Evolutionary conservation across 768 basidiomycete genomes (phyloP), one percentile per base, ranked within the genome.

Genomic region (Tulasnella sp.): DNA sequence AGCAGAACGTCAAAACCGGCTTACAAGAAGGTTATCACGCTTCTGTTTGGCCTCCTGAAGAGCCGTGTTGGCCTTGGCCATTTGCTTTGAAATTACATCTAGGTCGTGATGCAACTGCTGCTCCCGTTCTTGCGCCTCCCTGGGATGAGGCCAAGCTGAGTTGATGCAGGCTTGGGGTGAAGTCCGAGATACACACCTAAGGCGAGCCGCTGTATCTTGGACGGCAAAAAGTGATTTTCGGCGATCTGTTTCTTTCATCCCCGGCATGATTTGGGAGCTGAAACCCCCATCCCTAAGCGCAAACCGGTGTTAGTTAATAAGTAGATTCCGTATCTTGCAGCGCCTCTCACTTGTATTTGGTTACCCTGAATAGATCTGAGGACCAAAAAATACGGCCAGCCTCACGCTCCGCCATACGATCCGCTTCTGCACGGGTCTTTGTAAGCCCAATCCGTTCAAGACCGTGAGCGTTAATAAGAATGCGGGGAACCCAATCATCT

Each of bases 361-460:
- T 89, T 75, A 95, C 92, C 28, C 85, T 85, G 86, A 92, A 93
- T 16, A 85, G 84, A 83, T 95, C 93, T 1, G 87, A 87, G 6
- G 92, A 89, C 91, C 91, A 92, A 6, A 91, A 93, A 12, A 85
- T 31, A 18, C 77, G 60, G 84, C 11, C 92, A 92, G n/a, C 89
- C 89, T 34, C 88, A 85, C 9, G 85, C 83, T 37, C 91, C 83
- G 37, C 84, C 37, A 89, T 85, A 0, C 87, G 82, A 81, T 96
- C 91, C 1, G 90, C 96, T 50, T 92, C 90, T 0, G 83, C 84
- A 86, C 96, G 94, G 12, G 87, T 90, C 2, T 83, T 84, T 0
- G 93, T 91, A 31, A 99, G 88, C 11, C 96, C 85, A 3, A 88
- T 90, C 22, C 89, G 87, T 85, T 99, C 98, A 75, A 98, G 94